These are phyloP conservation scores for Vitis rupestris DNA, from an alignment of 164 flowering plant species.

Conservation along the genomic window DNA sequence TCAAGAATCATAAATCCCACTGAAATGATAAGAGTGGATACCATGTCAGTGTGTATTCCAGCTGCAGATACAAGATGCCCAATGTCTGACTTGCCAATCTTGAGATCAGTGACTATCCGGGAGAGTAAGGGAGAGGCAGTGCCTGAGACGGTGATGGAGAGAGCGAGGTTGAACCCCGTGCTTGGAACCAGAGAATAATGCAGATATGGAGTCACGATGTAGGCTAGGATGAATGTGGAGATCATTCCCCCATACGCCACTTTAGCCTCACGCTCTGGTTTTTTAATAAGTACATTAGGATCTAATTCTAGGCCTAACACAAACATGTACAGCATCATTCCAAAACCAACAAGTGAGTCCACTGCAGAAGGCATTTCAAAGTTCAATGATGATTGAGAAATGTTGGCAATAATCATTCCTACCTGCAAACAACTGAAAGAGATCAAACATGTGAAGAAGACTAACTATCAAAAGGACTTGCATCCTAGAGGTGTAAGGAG, in stretches of 20 bases:
- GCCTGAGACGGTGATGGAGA: slow-evolving; percentile 36
- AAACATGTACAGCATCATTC: slow-evolving; percentile 63
- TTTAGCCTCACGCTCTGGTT: slow-evolving; percentile 40
- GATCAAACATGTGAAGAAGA: too few species aligned
- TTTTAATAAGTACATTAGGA: slow-evolving; percentile 33
- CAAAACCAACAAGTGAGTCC: slow-evolving; percentile 31
- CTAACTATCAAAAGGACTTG: too few species aligned
- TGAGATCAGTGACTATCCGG: slow-evolving; percentile 61
- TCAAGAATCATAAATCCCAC: slow-evolving; percentile 17
- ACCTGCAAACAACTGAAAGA: slow-evolving; percentile 15
- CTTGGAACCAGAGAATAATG: neutral
- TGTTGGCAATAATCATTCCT: slow-evolving; percentile 24
- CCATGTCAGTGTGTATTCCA: slow-evolving; percentile 53
- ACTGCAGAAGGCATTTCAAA: slow-evolving; percentile 1
- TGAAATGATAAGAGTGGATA: slow-evolving; percentile 37
- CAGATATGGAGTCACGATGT: slow-evolving; percentile 23
- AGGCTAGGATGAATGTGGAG: slow-evolving; percentile 38
- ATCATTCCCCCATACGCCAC: slow-evolving; percentile 49
- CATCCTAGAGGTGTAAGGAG: too few species aligned
- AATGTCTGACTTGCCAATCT: slow-evolving; percentile 68
- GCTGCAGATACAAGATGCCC: slow-evolving; percentile 58
- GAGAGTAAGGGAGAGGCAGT: slow-evolving; percentile 62
- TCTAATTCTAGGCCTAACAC: slow-evolving; percentile 74
- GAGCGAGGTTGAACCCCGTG: slow-evolving; percentile 3
- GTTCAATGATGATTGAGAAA: neutral